Percentiles rank a stretch among this genome's conserved stretches.
Conservation (phyloP, 306 rosid species). For the Rubus parviflorus region DNA sequence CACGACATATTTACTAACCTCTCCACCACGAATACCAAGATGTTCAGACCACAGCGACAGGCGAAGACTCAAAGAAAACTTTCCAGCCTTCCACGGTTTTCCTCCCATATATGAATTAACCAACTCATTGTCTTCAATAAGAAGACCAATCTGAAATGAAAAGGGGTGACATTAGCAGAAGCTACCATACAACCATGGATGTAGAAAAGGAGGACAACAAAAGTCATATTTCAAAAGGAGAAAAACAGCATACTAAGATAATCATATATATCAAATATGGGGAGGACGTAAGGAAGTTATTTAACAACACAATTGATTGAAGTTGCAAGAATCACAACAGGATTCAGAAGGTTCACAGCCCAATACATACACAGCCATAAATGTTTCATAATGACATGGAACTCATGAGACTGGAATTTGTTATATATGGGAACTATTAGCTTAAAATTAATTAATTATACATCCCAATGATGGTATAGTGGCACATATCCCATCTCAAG, state of each 20-base stretch:
- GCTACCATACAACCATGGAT: neutral
- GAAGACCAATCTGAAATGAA: conserved; percentile 70
- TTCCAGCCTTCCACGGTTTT: conserved; percentile 92
- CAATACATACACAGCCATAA: neutral
- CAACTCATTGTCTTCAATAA: conserved; percentile 82
- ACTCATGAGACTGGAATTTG: neutral
- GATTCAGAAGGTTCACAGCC: neutral
- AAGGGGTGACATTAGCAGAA: conserved; percentile 16
- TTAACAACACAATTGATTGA: neutral
- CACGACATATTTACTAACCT: conserved; percentile 45
- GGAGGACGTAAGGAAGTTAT: too few species aligned
- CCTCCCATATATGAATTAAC: conserved; percentile 80
- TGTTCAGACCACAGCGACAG: conserved; percentile 94
- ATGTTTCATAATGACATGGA: neutral
- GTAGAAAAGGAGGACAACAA: neutral
- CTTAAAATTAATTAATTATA: neutral
- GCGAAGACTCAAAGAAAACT: conserved; percentile 77
- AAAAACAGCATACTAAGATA: neutral
- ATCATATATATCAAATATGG: neutral
- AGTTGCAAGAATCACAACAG: neutral
- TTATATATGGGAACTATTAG: neutral
- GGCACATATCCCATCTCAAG: neutral
- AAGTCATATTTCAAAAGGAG: neutral
- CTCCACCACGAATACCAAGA: conserved; percentile 75
- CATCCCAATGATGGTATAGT: neutral